A percentile compares a stretch with the other conserved stretches of the same genome.
Conservation (phyloP, 257 asterid species). For the Avicennia marina region DNA sequence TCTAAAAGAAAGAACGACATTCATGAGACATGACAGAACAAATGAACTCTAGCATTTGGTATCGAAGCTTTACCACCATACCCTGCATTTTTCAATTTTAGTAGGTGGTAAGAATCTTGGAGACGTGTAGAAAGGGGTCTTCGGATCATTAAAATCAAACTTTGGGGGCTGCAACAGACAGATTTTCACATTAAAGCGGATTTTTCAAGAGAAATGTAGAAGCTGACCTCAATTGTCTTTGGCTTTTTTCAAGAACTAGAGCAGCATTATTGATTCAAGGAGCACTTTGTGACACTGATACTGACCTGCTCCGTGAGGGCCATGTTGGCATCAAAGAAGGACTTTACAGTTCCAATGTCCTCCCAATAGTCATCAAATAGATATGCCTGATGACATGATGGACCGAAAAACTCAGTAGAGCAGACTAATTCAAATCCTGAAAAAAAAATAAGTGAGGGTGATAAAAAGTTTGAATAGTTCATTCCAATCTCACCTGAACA, state of each 20-base stretch:
- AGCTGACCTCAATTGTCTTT: too few relatives aligned
- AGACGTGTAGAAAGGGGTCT: slow-evolving; percentile 86
- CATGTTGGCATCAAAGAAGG: slow-evolving; percentile 92
- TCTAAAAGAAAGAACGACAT: slow-evolving; percentile 38
- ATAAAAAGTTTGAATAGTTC: not conserved
- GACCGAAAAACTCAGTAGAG: slow-evolving; percentile 9
- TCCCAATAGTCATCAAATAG: slow-evolving; percentile 91
- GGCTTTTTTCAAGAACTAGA: too few relatives aligned
- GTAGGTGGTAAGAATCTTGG: slow-evolving; percentile 91
- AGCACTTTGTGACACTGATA: not conserved
- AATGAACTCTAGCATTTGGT: not conserved
- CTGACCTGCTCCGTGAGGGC: slow-evolving; percentile 87
- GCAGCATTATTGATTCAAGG: not conserved
- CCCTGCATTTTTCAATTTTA: slow-evolving; percentile 88
- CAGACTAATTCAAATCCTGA: not conserved
- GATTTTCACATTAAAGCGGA: slow-evolving; percentile 20
- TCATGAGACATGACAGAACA: slow-evolving; percentile 16
- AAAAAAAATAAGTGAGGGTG: too few relatives aligned
- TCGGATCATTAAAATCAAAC: slow-evolving; percentile 78
- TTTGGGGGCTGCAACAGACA: slow-evolving; percentile 62
- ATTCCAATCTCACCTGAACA: slow-evolving; percentile 57
- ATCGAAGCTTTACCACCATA: slow-evolving; percentile 24
- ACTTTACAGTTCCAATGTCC: slow-evolving; percentile 86
- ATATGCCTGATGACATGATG: slow-evolving; percentile 51
- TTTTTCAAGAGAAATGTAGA: too few relatives aligned